phyloP scores from a whole-genome alignment of 2,329 filamentous ascomycete species.

The Apiospora marii region DNA sequence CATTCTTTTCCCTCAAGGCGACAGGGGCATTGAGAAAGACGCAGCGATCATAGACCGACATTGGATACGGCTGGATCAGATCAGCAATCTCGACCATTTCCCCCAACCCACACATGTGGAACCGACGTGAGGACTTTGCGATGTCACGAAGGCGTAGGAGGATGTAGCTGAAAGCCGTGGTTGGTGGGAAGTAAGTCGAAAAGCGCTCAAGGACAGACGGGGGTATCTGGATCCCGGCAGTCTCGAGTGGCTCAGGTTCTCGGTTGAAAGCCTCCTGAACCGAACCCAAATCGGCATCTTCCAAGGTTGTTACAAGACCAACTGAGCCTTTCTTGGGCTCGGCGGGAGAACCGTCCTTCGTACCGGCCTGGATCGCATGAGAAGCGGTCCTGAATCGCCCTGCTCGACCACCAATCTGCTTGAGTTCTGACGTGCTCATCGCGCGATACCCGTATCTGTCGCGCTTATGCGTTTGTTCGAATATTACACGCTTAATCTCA shows the following conservation, averaged over 20 bases:
- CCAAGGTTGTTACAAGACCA: constrained; percentile 82
- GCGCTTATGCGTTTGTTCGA: constrained; percentile 79
- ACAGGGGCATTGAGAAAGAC: constrained; percentile 78
- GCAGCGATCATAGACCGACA: constrained; percentile 78
- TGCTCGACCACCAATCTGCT: constrained; percentile 93
- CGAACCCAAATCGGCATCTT: constrained; percentile 69
- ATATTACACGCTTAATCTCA: constrained; percentile 88
- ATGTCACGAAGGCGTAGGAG: constrained; percentile 78
- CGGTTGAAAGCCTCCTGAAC: constrained; percentile 69
- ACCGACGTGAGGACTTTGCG: constrained; percentile 68
- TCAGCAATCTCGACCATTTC: constrained; percentile 75
- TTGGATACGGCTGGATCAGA: constrained; percentile 73
- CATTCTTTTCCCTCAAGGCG: constrained; percentile 57
- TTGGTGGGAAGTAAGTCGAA: constrained; percentile 79
- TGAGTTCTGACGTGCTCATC: constrained; percentile 79
- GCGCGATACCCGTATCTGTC: constrained; percentile 65
- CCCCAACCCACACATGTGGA: constrained; percentile 72
- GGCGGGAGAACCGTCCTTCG: constrained; percentile 23
- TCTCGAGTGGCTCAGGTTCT: constrained; percentile 70
- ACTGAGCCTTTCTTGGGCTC: constrained; percentile 42
- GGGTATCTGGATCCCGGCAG: constrained; percentile 80
- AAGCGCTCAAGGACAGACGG: constrained; percentile 76
- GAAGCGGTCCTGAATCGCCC: constrained; percentile 82
- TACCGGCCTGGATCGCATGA: constrained; percentile 52
- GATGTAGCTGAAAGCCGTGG: constrained; percentile 85